A percentile compares a stretch with the other conserved stretches of the same genome.
These are phyloP conservation scores for Stagonosporopsis rhizophila DNA, from an alignment of 2,329 filamentous ascomycete species.

Conservation along the genomic window DNA sequence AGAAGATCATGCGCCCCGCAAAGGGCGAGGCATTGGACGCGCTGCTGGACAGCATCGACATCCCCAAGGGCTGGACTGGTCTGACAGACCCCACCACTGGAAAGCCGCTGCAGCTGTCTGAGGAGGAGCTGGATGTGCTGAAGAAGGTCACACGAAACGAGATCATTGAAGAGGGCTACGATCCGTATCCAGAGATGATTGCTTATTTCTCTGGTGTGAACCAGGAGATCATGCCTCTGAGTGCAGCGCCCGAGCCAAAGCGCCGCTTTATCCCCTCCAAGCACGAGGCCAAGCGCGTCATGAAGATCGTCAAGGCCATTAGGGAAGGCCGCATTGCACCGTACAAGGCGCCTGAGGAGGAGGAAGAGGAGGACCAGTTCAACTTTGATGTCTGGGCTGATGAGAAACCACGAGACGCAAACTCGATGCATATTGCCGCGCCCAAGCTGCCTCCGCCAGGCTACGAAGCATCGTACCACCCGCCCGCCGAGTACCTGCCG, in stretches of 20 bases:
- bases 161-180: conserved; percentile 83
- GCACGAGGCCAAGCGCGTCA: conserved; percentile 93
- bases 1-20: conserved; percentile 95
- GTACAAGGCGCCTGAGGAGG: conserved; percentile 78
- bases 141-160: conserved; percentile 90
- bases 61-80: conserved; percentile 97
- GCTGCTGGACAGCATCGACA: conserved; percentile 91
- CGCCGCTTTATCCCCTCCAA: conserved; percentile 94
- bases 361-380: conserved; percentile 75
- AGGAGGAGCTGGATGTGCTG: conserved; percentile 87
- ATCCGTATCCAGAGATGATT: conserved; percentile 91
- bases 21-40: conserved; percentile 93
- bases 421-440: conserved; percentile 93
- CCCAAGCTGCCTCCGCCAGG: conserved; percentile 92
- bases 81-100: conserved; percentile 93
- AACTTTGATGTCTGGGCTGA: conserved; percentile 95
- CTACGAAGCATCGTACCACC: conserved; percentile 96
- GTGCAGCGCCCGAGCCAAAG: conserved; percentile 94
- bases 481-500: conserved; percentile 91
- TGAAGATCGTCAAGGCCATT: conserved; percentile 97
- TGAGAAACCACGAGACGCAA: conserved; percentile 77
- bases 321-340: conserved; percentile 92
- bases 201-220: conserved; percentile 88
- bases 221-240: conserved; percentile 92
- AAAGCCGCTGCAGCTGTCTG: conserved; percentile 85